phyloP scores from a whole-genome alignment of 1,284 basidiomycete species.

The Pterulicium gracile region DNA sequence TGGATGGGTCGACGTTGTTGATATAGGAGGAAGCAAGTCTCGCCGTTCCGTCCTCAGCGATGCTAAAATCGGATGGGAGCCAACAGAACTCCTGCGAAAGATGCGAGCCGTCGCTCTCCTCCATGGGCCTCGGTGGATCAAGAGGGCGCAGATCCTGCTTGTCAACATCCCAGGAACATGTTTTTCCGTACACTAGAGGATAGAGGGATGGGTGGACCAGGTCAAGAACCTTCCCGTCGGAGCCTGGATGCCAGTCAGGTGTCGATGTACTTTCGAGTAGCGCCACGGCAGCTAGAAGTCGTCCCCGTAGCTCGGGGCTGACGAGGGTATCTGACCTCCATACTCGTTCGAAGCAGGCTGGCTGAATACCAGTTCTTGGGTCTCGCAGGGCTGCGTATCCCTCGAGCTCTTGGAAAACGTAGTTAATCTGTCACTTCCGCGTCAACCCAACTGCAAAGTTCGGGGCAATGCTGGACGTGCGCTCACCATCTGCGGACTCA shows the following conservation, averaged over 20 bases:
- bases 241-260: constrained; percentile 31
- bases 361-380: constrained; percentile 8
- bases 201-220: constrained; percentile 32
- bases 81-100: constrained; percentile 17
- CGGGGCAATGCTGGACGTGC: neutral
- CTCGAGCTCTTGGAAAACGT: constrained; percentile 11
- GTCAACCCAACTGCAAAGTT: neutral
- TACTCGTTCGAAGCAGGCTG: neutral
- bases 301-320: neutral
- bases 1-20: constrained; percentile 18
- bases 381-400: constrained; percentile 11
- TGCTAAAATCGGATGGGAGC: constrained; percentile 23
- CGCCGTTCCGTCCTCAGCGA: constrained; percentile 13
- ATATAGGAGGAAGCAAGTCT: constrained; percentile 16
- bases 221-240: constrained; percentile 27
- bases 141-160: constrained; percentile 4
- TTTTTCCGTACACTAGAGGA: constrained; percentile 21
- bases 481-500: constrained; percentile 11
- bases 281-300: neutral
- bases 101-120: neutral
- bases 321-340: neutral
- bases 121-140: neutral
- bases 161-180: constrained; percentile 5
- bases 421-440: constrained; percentile 8
- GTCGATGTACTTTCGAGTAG: constrained; percentile 20